phyloP scores from a whole-genome alignment of 108 stramenopile genomes.

The Stephanodiscus triporus region DNA sequence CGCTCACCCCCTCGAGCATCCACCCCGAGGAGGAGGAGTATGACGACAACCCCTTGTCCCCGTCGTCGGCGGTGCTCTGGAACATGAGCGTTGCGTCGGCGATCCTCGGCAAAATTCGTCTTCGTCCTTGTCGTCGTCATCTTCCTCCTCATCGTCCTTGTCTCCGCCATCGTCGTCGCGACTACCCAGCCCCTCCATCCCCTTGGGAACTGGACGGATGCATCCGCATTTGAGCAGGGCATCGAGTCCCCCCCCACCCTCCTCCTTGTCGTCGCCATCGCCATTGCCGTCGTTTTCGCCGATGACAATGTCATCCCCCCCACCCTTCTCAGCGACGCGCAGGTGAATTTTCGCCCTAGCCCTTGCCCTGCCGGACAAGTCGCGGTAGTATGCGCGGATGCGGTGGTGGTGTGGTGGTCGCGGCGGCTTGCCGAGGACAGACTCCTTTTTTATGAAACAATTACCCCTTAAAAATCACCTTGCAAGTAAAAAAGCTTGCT shows the following conservation, averaged over 20 bases:
- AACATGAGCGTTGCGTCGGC: constrained; percentile 23
- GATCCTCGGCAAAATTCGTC: neutral
- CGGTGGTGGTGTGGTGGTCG: too few species aligned
- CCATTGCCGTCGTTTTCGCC: neutral
- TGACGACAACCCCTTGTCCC: too few species aligned
- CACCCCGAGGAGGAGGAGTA: constrained; percentile 11
- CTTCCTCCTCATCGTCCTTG: constrained; percentile 9
- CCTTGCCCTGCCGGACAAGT: constrained; percentile 46
- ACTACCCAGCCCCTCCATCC: neutral
- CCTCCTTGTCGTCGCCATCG: neutral
- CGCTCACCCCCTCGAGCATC: constrained; percentile 41
- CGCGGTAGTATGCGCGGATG: constrained; percentile 49
- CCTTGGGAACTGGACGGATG: constrained; percentile 25
- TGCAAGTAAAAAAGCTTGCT: too few species aligned
- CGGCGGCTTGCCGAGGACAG: neutral
- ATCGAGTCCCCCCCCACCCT: neutral
- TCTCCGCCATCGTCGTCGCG: neutral
- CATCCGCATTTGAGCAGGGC: constrained; percentile 24
- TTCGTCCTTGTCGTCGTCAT: neutral
- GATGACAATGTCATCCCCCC: too few species aligned
- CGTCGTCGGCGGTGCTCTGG: constrained; percentile 16
- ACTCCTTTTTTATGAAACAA: too few species aligned
- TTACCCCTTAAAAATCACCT: too few species aligned
- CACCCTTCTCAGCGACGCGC: too few species aligned
- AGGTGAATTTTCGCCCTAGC: constrained; percentile 28